phyloP scores from a whole-genome alignment of 106 monocot species.

The Acorus gramineus region DNA sequence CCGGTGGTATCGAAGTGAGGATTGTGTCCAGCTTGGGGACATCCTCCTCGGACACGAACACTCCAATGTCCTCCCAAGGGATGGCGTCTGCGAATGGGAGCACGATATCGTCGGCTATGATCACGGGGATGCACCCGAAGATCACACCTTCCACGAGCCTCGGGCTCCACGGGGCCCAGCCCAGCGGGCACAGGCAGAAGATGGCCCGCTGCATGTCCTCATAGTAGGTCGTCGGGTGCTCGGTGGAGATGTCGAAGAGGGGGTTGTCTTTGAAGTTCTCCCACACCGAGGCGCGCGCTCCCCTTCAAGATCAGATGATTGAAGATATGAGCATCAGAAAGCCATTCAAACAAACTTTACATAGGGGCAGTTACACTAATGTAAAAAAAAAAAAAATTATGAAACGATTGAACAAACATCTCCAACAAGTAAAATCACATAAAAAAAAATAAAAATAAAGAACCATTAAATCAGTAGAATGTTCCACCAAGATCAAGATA shows the following conservation, averaged over 20 bases:
- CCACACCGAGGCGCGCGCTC: constrained; percentile 54
- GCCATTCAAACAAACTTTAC: too few relatives aligned
- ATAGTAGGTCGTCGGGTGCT: constrained; percentile 59
- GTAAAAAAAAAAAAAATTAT: background rate
- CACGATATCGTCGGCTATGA: constrained; percentile 60
- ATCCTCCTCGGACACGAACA: constrained; percentile 53
- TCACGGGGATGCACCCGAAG: constrained; percentile 63
- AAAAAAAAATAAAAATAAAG: too few relatives aligned
- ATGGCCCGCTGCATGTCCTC: constrained; percentile 65
- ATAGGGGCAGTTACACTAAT: background rate
- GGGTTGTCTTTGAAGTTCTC: constrained; percentile 71
- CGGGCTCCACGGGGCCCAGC: constrained; percentile 69
- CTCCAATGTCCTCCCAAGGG: constrained; percentile 65
- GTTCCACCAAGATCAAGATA: too few relatives aligned
- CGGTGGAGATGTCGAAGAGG: constrained; percentile 57
- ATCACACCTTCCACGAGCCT: constrained; percentile 52
- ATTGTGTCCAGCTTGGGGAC: constrained; percentile 52
- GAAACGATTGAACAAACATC: background rate
- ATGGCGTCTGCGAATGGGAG: constrained; percentile 60
- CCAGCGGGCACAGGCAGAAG: constrained; percentile 62
- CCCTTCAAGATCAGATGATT: constrained; percentile 17
- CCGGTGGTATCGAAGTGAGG: constrained; percentile 39
- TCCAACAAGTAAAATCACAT: background rate
- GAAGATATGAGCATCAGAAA: background rate
- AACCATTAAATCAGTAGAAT: too few relatives aligned